These are phyloP conservation scores for maize (Zea mays) DNA, from an alignment of 176 grass and related monocot species.

Conservation along the genomic window Zm-B73-REFERENCE-NAM-5.0 NC_050105.1:147516501-147517000, in stretches of 20 bases:
- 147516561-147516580: constrained; percentile 4
- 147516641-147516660: not conserved
- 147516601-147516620: not conserved
- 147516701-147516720: constrained; percentile 19
- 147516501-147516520: constrained; percentile 86
- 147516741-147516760: constrained; percentile 71
- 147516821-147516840: constrained; percentile 58
- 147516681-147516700: constrained; percentile 21
- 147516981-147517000: not conserved
- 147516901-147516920: not conserved
- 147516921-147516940: not conserved
- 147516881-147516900: constrained; percentile 54
- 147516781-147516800: constrained; percentile 31
- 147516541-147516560: constrained; percentile 66
- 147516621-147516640: not conserved
- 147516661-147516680: not conserved
- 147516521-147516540: constrained; percentile 81
- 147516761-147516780: constrained; percentile 51
- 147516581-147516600: too few species aligned
- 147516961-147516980: constrained; percentile 1
- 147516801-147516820: constrained; percentile 27
- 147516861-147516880: constrained; percentile 51
- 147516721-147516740: constrained; percentile 86
- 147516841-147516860: constrained; percentile 68
- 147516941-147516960: not conserved